Evolutionary conservation across 805 yeast species (phyloP).

Genomic region (Clavispora asparagi): DNA sequence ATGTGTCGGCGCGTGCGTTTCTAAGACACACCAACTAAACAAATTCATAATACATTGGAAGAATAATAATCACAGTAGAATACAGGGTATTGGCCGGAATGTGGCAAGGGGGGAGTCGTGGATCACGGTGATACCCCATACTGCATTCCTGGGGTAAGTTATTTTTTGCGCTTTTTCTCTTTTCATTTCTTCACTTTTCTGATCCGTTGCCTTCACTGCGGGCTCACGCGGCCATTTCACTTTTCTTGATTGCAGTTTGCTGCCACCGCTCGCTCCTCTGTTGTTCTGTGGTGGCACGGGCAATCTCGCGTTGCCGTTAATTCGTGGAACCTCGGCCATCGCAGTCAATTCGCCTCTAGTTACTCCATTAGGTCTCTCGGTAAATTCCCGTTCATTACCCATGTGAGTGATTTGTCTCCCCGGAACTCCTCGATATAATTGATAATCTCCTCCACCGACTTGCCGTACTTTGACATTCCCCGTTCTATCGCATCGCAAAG

Average conservation of each 20-base stretch:
- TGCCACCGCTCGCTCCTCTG: too few species aligned
- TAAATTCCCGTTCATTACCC: constrained; percentile 44
- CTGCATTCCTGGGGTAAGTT: too few species aligned
- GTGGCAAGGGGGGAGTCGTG: background rate
- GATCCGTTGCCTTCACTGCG: too few species aligned
- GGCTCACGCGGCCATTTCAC: too few species aligned
- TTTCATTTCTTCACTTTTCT: too few species aligned
- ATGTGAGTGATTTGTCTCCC: constrained; percentile 39
- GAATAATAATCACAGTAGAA: background rate
- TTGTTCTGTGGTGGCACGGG: too few species aligned
- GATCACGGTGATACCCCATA: too few species aligned
- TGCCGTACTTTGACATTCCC: constrained; percentile 36
- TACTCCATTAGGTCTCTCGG: constrained; percentile 27
- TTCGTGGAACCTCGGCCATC: background rate
- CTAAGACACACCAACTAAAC: constrained; percentile 1
- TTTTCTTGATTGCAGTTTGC: too few species aligned
- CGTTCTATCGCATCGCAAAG: constrained; percentile 39
- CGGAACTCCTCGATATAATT: constrained; percentile 37
- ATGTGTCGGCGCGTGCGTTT: background rate
- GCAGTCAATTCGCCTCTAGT: background rate
- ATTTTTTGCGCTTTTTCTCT: too few species aligned
- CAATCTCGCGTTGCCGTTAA: too few species aligned
- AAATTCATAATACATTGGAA: background rate
- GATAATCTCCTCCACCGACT: constrained; percentile 37
- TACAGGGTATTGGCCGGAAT: background rate